Evolutionary conservation across 768 basidiomycete genomes (phyloP), one percentile per base, ranked within the genome.

Genomic region (Daedalea quercina): DNA sequence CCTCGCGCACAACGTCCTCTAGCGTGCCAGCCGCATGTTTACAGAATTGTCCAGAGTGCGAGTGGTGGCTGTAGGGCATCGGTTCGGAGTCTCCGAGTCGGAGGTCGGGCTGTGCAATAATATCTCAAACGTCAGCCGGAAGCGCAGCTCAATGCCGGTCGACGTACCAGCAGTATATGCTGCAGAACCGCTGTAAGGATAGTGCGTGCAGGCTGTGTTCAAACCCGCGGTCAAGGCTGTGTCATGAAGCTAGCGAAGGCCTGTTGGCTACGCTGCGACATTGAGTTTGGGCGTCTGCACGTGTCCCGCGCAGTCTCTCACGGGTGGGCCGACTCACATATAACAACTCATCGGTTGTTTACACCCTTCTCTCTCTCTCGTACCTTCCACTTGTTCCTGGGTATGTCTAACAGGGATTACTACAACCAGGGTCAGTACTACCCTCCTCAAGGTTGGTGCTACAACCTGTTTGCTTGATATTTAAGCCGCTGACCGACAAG

Each of bases 1-100:
- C 94, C 59, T 87, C 86, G 17, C 74, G 64, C 3, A 96, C 87
- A 15, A 94, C 85, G 3, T 90, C 82, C 61, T 94, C 85, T 35
- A 99, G 75, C 1, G 75, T 72, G 7, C 93, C 93, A 12, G 75
- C 73, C 2, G 92, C 95, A 64, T 97, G 94, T 57, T 82, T 85
- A 73, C 94, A 95, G 70, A 94, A 95, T 63, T 94, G 85, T 26
- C 94, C 93, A 0, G 91, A 95, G 63, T 96, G 93, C 19, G 89
- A 92, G 68, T 94, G 92, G 65, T 91, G 90, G 63, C 85, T 88
- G 62, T 81, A 72, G 54, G 84, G 85, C 80, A 81, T 82, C 17
- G 28, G 31, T 17, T 40, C 37, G 37, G 37, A 31, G 37, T 3
- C 19, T 40, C 37, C 8, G 37, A 40, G 4, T 19, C 17, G n/a